These are phyloP conservation scores for Fonsecaea monophora DNA, from an alignment of 2,329 filamentous ascomycete species.

Conservation along the genomic window DNA sequence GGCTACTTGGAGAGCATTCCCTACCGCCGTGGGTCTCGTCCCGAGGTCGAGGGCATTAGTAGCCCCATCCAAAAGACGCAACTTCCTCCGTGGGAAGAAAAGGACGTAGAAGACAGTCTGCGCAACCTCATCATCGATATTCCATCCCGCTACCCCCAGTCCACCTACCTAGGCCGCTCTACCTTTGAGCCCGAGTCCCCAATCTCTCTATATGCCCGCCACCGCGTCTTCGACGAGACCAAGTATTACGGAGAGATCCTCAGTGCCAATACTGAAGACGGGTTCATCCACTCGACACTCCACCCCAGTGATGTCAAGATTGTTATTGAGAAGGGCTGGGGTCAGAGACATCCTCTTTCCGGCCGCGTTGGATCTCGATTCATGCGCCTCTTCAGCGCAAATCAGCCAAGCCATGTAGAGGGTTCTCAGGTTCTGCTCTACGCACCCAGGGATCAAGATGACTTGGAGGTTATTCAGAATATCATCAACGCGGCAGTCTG, in stretches of 20 bases:
- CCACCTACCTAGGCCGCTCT: constrained; percentile 35
- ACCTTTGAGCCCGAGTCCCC: constrained; percentile 31
- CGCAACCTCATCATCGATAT: constrained; percentile 27
- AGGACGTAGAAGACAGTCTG: constrained; percentile 23
- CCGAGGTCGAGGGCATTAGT: constrained; percentile 23
- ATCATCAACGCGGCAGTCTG: constrained; percentile 45
- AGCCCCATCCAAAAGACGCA: constrained; percentile 27
- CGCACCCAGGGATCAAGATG: constrained; percentile 45
- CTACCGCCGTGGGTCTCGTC: constrained; percentile 26
- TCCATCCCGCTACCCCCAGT: constrained; percentile 15
- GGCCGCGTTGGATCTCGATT: constrained; percentile 28
- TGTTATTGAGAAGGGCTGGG: constrained; percentile 79
- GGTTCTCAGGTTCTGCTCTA: constrained; percentile 43
- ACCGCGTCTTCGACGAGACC: constrained; percentile 32
- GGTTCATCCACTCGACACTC: constrained; percentile 50
- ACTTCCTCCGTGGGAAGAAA: constrained; percentile 25
- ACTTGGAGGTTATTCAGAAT: constrained; percentile 44
- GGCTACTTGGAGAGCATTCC: constrained; percentile 33
- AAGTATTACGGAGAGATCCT: constrained; percentile 37
- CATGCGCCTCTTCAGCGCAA: constrained; percentile 2
- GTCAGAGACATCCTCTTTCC: constrained; percentile 65
- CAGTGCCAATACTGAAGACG: constrained; percentile 20
- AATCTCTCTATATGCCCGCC: constrained; percentile 30
- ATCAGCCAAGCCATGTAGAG: constrained; percentile 5
- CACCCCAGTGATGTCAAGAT: constrained; percentile 78